Evolutionary conservation across 1,139 yeast genomes (phyloP).

Genomic region (Suhomyces anneliseae): DNA sequence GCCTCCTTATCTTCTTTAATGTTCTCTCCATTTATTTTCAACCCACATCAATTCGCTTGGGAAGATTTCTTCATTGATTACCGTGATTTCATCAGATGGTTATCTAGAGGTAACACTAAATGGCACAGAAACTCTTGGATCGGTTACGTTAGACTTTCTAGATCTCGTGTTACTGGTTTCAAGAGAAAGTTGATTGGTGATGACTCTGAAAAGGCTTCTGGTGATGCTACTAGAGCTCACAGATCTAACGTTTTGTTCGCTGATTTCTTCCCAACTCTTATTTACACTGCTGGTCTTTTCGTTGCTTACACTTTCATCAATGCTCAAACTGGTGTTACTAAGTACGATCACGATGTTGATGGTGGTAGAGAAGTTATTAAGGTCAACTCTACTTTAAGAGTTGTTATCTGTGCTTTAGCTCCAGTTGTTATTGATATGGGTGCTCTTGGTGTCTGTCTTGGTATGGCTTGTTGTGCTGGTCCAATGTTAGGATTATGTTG

Average conservation of each 20-base stretch:
- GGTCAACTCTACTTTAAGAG: slow-evolving; percentile 82
- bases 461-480: slow-evolving; percentile 94
- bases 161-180: slow-evolving; percentile 98
- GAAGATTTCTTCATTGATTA: slow-evolving; percentile 98
- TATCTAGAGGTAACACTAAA: slow-evolving; percentile 96
- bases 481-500: slow-evolving; percentile 94
- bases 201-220: slow-evolving; percentile 88
- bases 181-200: slow-evolving; percentile 89
- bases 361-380: slow-evolving; percentile 36
- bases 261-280: slow-evolving; percentile 79
- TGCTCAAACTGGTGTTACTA: slow-evolving; percentile 92
- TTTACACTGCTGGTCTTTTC: slow-evolving; percentile 89
- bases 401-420: slow-evolving; percentile 84
- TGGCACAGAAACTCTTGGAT: slow-evolving; percentile 99
- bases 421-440: slow-evolving; percentile 93
- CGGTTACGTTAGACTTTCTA: slow-evolving; percentile 90
- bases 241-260: slow-evolving; percentile 83
- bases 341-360: slow-evolving; percentile 31
- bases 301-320: slow-evolving; percentile 91
- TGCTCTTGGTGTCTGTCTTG: slow-evolving; percentile 69
- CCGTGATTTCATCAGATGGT: slow-evolving; percentile 98
- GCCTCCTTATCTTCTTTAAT: slow-evolving; percentile 87
- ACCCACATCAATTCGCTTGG: slow-evolving; percentile 99
- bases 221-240: slow-evolving; percentile 94
- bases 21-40: slow-evolving; percentile 92